Percentiles rank a stretch among this genome's conserved stretches.
Conservation (phyloP, 108 stramenopile genomes). For the Nannochloropsis granulata region DNA sequence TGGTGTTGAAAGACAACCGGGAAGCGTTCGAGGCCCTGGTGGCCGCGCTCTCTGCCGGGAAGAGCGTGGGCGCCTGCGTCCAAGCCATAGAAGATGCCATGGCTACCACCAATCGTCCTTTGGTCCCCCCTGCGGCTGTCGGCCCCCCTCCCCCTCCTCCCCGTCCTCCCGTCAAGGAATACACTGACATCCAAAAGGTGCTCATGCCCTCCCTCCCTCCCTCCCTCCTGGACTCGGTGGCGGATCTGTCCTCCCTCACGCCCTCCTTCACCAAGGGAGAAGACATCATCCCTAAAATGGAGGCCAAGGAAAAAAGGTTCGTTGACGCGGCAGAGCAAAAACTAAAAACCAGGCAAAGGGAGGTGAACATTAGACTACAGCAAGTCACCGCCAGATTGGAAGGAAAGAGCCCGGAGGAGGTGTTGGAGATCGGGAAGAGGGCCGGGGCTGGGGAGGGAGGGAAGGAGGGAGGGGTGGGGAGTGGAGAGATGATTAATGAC, state of each 20-base stretch:
- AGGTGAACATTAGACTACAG: background rate
- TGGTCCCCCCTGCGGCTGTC: background rate
- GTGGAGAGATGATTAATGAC: background rate
- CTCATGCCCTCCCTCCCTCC: background rate
- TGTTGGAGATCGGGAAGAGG: background rate
- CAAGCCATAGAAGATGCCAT: background rate
- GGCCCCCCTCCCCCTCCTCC: background rate
- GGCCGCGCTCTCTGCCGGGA: slow-evolving; percentile 1
- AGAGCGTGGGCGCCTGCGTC: slow-evolving; percentile 15
- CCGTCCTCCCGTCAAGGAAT: background rate
- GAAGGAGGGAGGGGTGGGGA: background rate
- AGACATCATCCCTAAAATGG: background rate
- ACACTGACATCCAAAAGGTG: background rate
- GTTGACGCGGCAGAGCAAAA: background rate
- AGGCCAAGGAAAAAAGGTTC: background rate
- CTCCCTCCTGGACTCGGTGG: background rate
- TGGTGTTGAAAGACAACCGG: slow-evolving; percentile 13
- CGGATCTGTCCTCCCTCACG: background rate
- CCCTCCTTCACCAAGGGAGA: background rate
- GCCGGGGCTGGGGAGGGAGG: background rate
- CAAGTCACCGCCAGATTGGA: background rate
- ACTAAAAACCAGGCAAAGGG: background rate
- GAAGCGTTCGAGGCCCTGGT: slow-evolving; percentile 26
- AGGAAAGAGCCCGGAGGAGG: background rate
- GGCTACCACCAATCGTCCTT: background rate